A percentile compares a stretch with the other conserved stretches of the same genome.
phyloP scores from a whole-genome alignment of 2,329 filamentous ascomycete species.

The Ophiocordyceps australis region DNA sequence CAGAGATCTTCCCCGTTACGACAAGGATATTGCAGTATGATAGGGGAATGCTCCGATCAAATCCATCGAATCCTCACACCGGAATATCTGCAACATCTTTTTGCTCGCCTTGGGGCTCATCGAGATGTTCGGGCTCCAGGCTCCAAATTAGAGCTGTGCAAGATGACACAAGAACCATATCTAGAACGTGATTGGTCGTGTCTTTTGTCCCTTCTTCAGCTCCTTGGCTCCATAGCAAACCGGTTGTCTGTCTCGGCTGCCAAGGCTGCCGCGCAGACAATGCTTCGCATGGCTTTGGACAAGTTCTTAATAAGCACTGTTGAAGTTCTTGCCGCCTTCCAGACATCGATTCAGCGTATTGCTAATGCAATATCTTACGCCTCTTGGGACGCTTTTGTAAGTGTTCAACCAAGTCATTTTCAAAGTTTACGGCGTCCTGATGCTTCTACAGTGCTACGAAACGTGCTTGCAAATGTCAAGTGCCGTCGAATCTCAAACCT shows the following conservation, averaged over 20 bases:
- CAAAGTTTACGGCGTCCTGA: constrained; percentile 1
- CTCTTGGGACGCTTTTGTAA: constrained; percentile 23
- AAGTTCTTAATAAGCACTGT: constrained; percentile 23
- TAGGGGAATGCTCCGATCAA: constrained; percentile 24
- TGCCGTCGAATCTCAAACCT: constrained; percentile 23
- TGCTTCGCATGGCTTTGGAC: constrained; percentile 38
- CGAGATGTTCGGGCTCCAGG: constrained; percentile 19
- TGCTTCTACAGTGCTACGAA: constrained; percentile 24
- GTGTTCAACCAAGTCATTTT: constrained; percentile 5
- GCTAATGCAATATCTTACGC: constrained; percentile 18
- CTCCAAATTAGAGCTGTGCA: constrained; percentile 6
- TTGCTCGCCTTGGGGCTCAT: constrained; percentile 38
- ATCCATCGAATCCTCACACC: constrained; percentile 24
- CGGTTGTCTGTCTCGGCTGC: constrained; percentile 15
- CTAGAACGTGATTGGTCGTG: constrained; percentile 24
- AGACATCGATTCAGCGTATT: constrained; percentile 23
- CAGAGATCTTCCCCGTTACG: constrained; percentile 38
- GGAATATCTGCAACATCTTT: constrained; percentile 29
- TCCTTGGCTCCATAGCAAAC: constrained; percentile 19
- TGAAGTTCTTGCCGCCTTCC: constrained; percentile 19
- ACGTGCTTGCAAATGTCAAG: constrained; percentile 27
- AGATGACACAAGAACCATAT: constrained; percentile 10
- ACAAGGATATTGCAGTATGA: constrained; percentile 39
- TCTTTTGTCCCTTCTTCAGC: constrained; percentile 22
- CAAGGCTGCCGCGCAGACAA: constrained; percentile 22